Base-by-base conservation (phyloP, 768 basidiomycete species). In the Trichaptum fuscoviolaceum region DNA sequence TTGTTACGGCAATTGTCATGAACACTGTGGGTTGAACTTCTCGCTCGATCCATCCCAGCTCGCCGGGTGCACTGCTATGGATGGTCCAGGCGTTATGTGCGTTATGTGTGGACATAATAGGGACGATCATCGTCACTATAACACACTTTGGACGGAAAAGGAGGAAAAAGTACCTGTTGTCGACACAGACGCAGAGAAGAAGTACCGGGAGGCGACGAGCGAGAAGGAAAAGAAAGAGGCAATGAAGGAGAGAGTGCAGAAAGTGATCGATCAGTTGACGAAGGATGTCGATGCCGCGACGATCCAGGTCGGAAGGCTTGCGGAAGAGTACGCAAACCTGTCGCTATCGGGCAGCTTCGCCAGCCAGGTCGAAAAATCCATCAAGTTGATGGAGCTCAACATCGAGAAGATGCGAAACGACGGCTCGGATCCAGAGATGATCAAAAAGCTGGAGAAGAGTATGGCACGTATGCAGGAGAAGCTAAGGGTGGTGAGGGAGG, bases 61-160 rank as follows among this genome's bases (percentile, higher is more conserved):
- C 42, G 42, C 42, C 20, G 42, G 42, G 42, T 52, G 42, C 42
- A 52, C 3, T 52, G 42, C 42, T 20, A 52, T 52, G 42, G 42
- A 52, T 20, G 42, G 42, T 52, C 5, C 42, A 12, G 68, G 62
- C n/a, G 64, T 35, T 10, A 65, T 27, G n/a, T 71, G 69, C 52
- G n/a, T 20, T 15, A 27, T 3, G 35, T 73, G 73, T 57, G 36
- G 64, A 5, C 73, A 73, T 63, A 63, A 65, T 4, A 67, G 62
- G 25, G 42, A 57, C 6, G 59, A 62, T 25, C 72, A 73, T 62
- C 64, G 63, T 0, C 73, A 71, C 63, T 71, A 65, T 60, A 61
- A 70, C 57, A 25, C 67, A 0, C 60, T 35, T 17, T 72, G 71
- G 71, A 63, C 34, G 15, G 35, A 65, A 20, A 34, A 64, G 26